A percentile compares a stretch with the other conserved stretches of the same genome.
phyloP scores from a whole-genome alignment of 495 filamentous ascomycete species.

The Podospora pseudocomata region DNA sequence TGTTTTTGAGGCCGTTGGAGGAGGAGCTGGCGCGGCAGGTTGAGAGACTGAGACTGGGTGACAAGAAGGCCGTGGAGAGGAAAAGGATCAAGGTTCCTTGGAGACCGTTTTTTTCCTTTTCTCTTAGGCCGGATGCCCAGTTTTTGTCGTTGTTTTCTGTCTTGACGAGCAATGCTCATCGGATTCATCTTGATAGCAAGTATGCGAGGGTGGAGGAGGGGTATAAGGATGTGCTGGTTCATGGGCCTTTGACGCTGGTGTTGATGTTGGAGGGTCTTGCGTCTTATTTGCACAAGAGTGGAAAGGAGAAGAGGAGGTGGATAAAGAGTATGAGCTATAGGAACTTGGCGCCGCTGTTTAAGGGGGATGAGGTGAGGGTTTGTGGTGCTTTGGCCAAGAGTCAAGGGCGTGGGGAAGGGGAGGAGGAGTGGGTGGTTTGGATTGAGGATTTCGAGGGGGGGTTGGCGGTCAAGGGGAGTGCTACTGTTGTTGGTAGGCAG shows the following conservation, averaged over 20 bases:
- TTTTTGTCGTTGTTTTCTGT: constrained; percentile 83
- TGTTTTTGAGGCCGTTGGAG: background rate
- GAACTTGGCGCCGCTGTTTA: constrained; percentile 80
- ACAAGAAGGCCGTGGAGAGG: background rate
- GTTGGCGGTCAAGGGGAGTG: constrained; percentile 56
- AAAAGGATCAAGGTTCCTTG: constrained; percentile 19
- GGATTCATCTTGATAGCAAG: constrained; percentile 73
- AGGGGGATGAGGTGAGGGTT: constrained; percentile 58
- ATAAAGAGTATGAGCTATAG: constrained; percentile 65
- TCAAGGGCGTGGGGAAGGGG: constrained; percentile 10
- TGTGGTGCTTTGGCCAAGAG: constrained; percentile 45
- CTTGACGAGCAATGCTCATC: constrained; percentile 80
- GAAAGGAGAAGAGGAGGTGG: constrained; percentile 11
- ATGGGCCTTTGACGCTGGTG: constrained; percentile 77
- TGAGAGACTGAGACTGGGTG: too few relatives aligned
- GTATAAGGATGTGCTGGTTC: constrained; percentile 70
- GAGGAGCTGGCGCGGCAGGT: background rate
- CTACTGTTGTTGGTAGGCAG: constrained; percentile 4
- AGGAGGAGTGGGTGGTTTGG: constrained; percentile 58
- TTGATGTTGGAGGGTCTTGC: constrained; percentile 64
- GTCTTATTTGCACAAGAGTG: background rate
- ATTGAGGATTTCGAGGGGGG: constrained; percentile 58
- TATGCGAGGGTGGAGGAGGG: constrained; percentile 71
- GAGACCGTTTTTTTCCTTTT: constrained; percentile 56
- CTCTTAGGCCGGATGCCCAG: constrained; percentile 56